A percentile compares a stretch with the other conserved stretches of the same genome.
phyloP scores from a whole-genome alignment of 371 early-diverging fungal genomes.

The Lichtheimia ornata region DNA sequence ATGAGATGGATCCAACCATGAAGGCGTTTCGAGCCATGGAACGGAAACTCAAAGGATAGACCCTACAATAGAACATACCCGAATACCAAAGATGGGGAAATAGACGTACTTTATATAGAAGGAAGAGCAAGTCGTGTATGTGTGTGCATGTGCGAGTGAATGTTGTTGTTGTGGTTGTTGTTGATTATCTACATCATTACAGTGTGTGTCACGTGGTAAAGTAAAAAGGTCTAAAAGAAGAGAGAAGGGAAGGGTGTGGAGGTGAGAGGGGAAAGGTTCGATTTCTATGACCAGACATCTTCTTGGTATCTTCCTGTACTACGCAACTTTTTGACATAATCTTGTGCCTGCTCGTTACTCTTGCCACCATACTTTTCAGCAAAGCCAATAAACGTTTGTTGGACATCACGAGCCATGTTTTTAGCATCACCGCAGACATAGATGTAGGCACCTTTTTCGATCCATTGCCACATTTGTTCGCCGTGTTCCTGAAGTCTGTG shows the following conservation, averaged over 20 bases:
- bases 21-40: constrained; percentile 50
- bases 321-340: constrained; percentile 83
- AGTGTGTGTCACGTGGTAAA: neutral
- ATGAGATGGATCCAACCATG: constrained; percentile 49
- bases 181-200: too few species aligned
- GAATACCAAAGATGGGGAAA: too few species aligned
- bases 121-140: constrained; percentile 2
- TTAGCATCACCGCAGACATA: constrained; percentile 98
- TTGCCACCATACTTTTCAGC: constrained; percentile 72
- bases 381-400: constrained; percentile 47
- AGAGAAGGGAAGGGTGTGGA: neutral
- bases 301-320: constrained; percentile 87
- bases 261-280: neutral
- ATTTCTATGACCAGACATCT: constrained; percentile 87
- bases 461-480: constrained; percentile 66
- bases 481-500: constrained; percentile 70
- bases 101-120: too few species aligned
- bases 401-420: constrained; percentile 93
- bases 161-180: too few species aligned
- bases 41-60: constrained; percentile 18
- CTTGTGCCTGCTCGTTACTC: constrained; percentile 66
- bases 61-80: neutral
- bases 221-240: neutral
- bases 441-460: constrained; percentile 73
- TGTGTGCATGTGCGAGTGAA: neutral